phyloP scores from a whole-genome alignment of 306 rosid species.

The Vachellia pachyceras region DNA sequence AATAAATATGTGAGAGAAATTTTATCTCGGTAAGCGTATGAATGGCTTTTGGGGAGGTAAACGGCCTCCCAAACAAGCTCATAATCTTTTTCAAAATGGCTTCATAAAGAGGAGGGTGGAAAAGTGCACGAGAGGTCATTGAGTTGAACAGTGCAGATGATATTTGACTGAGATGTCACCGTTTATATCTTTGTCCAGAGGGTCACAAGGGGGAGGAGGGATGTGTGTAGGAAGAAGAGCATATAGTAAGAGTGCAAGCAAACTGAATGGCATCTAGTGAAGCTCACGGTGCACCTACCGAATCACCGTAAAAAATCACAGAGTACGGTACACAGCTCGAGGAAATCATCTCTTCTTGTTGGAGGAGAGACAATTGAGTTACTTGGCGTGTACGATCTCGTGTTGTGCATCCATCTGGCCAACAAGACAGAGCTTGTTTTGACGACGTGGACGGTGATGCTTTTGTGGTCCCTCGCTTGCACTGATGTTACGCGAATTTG shows the following conservation, averaged over 20 bases:
- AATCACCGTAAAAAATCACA: not conserved
- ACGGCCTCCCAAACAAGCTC: too few species aligned
- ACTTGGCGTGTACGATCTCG: not conserved
- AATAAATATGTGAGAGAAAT: too few species aligned
- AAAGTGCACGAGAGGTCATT: too few species aligned
- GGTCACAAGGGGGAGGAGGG: not conserved
- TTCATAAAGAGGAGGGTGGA: too few species aligned
- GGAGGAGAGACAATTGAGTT: not conserved
- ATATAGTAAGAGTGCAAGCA: not conserved
- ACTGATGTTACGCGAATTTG: not conserved
- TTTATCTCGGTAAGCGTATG: too few species aligned
- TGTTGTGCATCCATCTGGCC: not conserved
- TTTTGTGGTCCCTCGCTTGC: not conserved
- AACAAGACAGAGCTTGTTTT: not conserved
- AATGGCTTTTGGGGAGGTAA: too few species aligned
- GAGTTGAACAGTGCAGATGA: not conserved
- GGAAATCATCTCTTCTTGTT: not conserved
- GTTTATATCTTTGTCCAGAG: not conserved
- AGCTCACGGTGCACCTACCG: not conserved
- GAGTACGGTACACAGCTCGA: not conserved
- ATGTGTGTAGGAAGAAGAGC: not conserved
- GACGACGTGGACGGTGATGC: not conserved
- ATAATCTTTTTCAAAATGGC: not conserved
- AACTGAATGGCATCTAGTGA: not conserved
- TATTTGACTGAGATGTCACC: not conserved